Conservation (phyloP, 768 basidiomycete genomes). For the Phaeolepiota aurea region DNA sequence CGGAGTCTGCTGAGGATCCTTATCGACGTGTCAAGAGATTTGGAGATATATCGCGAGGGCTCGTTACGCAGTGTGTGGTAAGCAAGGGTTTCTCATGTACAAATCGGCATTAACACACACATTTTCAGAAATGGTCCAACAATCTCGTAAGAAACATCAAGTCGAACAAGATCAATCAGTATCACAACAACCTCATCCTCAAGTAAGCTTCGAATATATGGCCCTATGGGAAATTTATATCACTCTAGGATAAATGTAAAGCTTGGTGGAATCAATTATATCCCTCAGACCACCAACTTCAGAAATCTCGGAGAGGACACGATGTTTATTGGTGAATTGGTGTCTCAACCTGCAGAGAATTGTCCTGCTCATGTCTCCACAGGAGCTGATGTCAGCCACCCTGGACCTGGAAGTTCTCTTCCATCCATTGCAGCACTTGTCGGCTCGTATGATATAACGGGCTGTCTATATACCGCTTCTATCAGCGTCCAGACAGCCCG, state of each 20-base stretch:
- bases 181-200: conserved; percentile 52
- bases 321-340: not conserved
- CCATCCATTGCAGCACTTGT: conserved; percentile 59
- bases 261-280: conserved; percentile 55
- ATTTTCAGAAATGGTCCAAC: conserved; percentile 16
- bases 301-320: not conserved
- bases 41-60: conserved; percentile 38
- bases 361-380: not conserved
- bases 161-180: conserved; percentile 29
- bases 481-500: conserved; percentile 37
- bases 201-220: conserved; percentile 31
- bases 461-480: conserved; percentile 35
- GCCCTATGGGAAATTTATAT: not conserved
- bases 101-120: not conserved
- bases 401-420: conserved; percentile 38
- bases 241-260: conserved; percentile 51
- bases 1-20: conserved; percentile 17
- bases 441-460: conserved; percentile 38
- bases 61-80: conserved; percentile 61
- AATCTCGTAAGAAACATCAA: conserved; percentile 12
- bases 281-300: conserved; percentile 23
- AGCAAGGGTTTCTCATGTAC: conserved; percentile 7
- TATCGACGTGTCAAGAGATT: conserved; percentile 23
- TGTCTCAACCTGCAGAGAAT: not conserved
- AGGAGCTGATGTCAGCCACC: conserved; percentile 62